These are phyloP conservation scores for Poronia punctata DNA, from an alignment of 495 filamentous ascomycete species.

Conservation along the genomic window DNA sequence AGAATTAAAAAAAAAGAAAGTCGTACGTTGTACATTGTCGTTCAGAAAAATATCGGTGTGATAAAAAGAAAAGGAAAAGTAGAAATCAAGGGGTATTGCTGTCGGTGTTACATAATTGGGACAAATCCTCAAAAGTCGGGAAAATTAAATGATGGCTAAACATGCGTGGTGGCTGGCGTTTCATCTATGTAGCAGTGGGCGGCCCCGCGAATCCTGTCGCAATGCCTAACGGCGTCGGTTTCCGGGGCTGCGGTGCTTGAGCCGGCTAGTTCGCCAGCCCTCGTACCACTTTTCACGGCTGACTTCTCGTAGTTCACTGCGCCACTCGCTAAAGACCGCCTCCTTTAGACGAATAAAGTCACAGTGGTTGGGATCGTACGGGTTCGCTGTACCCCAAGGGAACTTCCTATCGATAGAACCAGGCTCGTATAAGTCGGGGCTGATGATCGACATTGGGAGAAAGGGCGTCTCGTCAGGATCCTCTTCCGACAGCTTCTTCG, in stretches of 20 bases:
- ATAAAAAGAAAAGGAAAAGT: slow-evolving; percentile 6
- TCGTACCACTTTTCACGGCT: slow-evolving; percentile 95
- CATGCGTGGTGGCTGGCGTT: slow-evolving; percentile 14
- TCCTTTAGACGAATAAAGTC: slow-evolving; percentile 91
- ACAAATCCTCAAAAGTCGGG: not conserved
- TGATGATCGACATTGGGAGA: slow-evolving; percentile 87
- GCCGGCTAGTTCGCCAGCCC: slow-evolving; percentile 74
- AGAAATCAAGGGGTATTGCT: slow-evolving; percentile 15
- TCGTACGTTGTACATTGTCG: slow-evolving; percentile 9
- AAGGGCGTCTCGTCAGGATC: slow-evolving; percentile 43
- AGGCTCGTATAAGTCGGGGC: slow-evolving; percentile 83
- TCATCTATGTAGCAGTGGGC: slow-evolving; percentile 10
- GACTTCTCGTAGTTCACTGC: slow-evolving; percentile 80
- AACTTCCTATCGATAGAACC: slow-evolving; percentile 74
- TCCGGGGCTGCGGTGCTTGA: slow-evolving; percentile 38
- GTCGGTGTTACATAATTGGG: slow-evolving; percentile 7
- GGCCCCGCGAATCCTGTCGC: slow-evolving; percentile 13
- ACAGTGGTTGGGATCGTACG: slow-evolving; percentile 83
- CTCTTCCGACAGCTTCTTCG: slow-evolving; percentile 35
- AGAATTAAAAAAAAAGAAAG: slow-evolving; percentile 1
- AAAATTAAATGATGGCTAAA: slow-evolving; percentile 10
- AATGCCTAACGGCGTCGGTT: slow-evolving; percentile 25
- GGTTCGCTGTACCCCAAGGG: slow-evolving; percentile 94
- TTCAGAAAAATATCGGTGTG: slow-evolving; percentile 9
- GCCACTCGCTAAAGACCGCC: slow-evolving; percentile 88